Conservation (phyloP, 306 rosid genomes). For the Datisca glomerata region DNA sequence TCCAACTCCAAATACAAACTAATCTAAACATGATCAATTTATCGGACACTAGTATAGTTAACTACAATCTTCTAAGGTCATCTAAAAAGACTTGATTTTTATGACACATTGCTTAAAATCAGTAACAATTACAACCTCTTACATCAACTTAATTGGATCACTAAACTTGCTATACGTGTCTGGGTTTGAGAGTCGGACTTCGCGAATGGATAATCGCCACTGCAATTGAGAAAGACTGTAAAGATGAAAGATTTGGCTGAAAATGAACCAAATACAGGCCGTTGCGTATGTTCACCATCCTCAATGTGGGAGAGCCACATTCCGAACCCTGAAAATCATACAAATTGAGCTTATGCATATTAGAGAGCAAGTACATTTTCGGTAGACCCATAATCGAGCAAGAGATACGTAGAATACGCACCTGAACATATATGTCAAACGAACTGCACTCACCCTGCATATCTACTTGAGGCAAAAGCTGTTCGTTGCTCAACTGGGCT, state of each 20-base stretch:
- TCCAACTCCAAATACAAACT: no score
- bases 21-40: no score
- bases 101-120: neutral
- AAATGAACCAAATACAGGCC: conserved; percentile 68
- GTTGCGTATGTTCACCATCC: conserved; percentile 72
- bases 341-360: neutral
- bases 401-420: conserved; percentile 14
- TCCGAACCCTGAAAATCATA: conserved; percentile 29
- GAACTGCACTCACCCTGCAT: conserved; percentile 49
- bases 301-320: conserved; percentile 37
- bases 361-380: neutral
- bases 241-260: conserved; percentile 43
- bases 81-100: no score
- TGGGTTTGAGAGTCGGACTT: conserved; percentile 59
- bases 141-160: conserved; percentile 20
- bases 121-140: conserved; percentile 3
- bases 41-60: no score
- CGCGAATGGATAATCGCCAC: conserved; percentile 66
- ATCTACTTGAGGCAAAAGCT: conserved; percentile 23
- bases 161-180: conserved; percentile 28
- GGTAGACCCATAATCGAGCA: no score
- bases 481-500: conserved; percentile 29
- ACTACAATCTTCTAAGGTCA: no score
- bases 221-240: conserved; percentile 83
- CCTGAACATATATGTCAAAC: conserved; percentile 53